Base-by-base conservation (phyloP, 345 rosid genomes). In the Conringia planisiliqua region DNA sequence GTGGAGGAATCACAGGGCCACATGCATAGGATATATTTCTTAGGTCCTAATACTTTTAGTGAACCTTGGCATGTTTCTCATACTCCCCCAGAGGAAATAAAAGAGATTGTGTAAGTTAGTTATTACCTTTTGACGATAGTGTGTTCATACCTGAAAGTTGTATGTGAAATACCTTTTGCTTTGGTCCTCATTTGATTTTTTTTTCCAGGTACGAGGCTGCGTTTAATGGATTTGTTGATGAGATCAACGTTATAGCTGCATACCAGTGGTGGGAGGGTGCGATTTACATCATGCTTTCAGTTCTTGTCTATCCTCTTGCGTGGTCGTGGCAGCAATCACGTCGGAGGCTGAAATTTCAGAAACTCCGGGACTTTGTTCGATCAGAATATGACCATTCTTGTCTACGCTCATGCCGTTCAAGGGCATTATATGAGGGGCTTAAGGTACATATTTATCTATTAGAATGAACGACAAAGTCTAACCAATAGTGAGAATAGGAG, bases 251-350 rank as follows among this genome's bases (percentile, higher is more conserved):
- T 71, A 75, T 93, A 80, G 96, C 98, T 77, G 86, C 93, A 44
- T 93, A 90, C 72, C 97, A 89, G 74, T 93, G 98, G 98, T 93
- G 98, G 98, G 96, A 89, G 83, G 98, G 98, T 75, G 88, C 92
- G 3, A 71, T 89, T 29, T 85, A 88, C 82, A 86, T 84, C 71
- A 66, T 90, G 74, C 91, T 93, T 63, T 85, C 89, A 59, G 56
- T 89, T 79, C 82, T 90, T 77, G 97, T 89, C n/a, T 89, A 86
- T 83, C 98, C 97, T 32, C 87, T 93, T 57, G 93, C 93, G 27
- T 90, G 92, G 93, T 89, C 96, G 68, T 93, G 98, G 98, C 86
- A 87, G 51, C 98, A 93, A 50, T 88, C 80, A 46, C 66, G 98
- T 40, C 84, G 92, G 44, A 88, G 83, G 77, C 83, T 66, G 79